phyloP scores from a whole-genome alignment of 2,329 filamentous ascomycete genomes.

The Fusarium mexicanum region DNA sequence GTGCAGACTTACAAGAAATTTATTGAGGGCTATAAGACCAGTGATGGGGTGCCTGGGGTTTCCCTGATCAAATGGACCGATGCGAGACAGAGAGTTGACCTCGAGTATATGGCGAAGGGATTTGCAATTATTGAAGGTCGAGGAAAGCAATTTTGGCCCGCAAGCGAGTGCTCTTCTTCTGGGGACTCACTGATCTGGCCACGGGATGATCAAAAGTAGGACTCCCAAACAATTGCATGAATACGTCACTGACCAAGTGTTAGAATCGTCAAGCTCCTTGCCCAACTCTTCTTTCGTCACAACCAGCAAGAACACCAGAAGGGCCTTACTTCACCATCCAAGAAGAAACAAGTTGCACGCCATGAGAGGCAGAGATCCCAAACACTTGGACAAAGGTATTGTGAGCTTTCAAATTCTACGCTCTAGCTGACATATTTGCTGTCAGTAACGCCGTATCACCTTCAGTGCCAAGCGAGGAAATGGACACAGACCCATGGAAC shows the following conservation, averaged over 20 bases:
- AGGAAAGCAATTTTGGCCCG: not conserved
- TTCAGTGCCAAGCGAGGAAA: not conserved
- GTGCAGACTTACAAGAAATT: not conserved
- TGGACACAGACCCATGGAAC: not conserved
- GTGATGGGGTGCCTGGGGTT: not conserved
- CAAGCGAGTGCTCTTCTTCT: not conserved
- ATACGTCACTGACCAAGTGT: not conserved
- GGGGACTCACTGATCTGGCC: not conserved
- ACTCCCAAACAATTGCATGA: rapidly evolving
- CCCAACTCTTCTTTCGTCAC: not conserved
- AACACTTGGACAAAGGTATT: not conserved
- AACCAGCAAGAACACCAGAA: not conserved
- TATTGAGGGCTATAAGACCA: not conserved
- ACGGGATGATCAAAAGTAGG: not conserved
- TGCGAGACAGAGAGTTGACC: not conserved
- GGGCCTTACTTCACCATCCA: not conserved
- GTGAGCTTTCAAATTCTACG: rapidly evolving
- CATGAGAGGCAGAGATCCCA: not conserved
- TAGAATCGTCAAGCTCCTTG: not conserved
- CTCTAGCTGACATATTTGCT: not conserved
- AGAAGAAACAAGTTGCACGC: not conserved
- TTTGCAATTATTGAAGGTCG: not conserved
- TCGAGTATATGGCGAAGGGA: not conserved
- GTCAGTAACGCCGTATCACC: rapidly evolving
- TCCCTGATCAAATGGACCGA: not conserved